phyloP scores from a whole-genome alignment of 2,329 filamentous ascomycete species.

The Aspergillus spinulosporus region DNA sequence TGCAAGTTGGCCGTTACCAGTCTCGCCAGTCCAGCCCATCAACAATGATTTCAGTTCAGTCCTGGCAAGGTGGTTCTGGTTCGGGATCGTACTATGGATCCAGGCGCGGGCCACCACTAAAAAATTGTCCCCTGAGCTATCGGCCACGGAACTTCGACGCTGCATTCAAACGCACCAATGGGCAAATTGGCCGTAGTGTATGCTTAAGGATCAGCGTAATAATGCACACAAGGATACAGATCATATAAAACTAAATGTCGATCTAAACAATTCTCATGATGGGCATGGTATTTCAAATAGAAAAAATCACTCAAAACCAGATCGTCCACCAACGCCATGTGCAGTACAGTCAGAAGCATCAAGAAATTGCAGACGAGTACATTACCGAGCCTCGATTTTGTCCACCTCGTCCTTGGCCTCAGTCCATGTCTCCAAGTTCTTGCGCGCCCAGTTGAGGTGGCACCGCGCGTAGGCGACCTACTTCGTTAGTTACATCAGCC shows the following conservation, averaged over 20 bases:
- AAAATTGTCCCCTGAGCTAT: not conserved
- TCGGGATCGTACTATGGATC: not conserved
- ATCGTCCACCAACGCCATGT: slow-evolving; percentile 13
- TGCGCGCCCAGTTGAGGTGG: slow-evolving; percentile 91
- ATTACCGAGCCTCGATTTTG: slow-evolving; percentile 66
- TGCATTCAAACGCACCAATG: too few species aligned
- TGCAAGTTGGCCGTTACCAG: not conserved
- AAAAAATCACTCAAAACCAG: not conserved
- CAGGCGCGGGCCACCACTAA: not conserved
- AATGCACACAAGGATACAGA: not conserved
- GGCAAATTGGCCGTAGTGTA: too few species aligned
- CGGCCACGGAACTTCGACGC: too few species aligned
- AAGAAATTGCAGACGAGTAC: not conserved
- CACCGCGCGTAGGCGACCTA: slow-evolving; percentile 89
- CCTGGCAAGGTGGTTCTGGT: not conserved
- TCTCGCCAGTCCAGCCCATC: not conserved
- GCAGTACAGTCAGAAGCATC: not conserved
- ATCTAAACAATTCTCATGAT: not conserved
- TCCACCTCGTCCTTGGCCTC: slow-evolving; percentile 83
- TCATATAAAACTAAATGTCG: not conserved
- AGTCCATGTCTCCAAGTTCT: slow-evolving; percentile 88
- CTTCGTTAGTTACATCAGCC: slow-evolving; percentile 12
- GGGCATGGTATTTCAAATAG: not conserved
- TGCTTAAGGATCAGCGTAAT: too few species aligned
- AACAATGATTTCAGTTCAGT: not conserved